These are phyloP conservation scores for Aspergillus eucalypticola DNA, from an alignment of 2,329 filamentous ascomycete genomes.

Conservation along the genomic window DNA sequence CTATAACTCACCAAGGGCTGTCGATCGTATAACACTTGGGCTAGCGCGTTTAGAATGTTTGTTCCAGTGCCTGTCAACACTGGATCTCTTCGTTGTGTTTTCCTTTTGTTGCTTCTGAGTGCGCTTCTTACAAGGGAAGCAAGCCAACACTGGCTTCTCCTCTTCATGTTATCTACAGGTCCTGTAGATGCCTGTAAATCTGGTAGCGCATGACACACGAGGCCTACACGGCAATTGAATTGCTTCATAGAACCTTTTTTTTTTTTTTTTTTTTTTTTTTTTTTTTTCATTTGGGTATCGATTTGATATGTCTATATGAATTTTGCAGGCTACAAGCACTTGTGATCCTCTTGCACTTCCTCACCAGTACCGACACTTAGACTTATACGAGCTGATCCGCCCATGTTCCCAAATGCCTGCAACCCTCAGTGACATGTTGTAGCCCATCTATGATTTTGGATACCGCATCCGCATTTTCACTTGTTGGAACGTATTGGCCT, in stretches of 20 bases:
- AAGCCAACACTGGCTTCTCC: background rate
- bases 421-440: slow-evolving; percentile 38
- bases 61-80: slow-evolving; percentile 16
- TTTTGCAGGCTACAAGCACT: background rate
- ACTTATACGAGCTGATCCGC: slow-evolving; percentile 31
- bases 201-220: background rate
- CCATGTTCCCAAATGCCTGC: slow-evolving; percentile 46
- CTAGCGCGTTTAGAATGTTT: slow-evolving; percentile 23
- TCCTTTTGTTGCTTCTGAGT: background rate
- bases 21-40: slow-evolving; percentile 21
- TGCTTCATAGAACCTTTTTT: background rate
- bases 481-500: slow-evolving; percentile 62
- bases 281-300: background rate
- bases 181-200: background rate
- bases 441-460: slow-evolving; percentile 36
- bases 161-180: background rate
- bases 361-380: background rate
- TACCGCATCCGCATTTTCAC: slow-evolving; percentile 31
- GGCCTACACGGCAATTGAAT: background rate
- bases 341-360: background rate
- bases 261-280: background rate
- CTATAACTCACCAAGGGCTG: slow-evolving; percentile 16
- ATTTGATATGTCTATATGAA: background rate
- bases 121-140: background rate
- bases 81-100: slow-evolving; percentile 12